phyloP scores from a whole-genome alignment of 345 rosid species.

The Erysimum cheiranthoides region DNA sequence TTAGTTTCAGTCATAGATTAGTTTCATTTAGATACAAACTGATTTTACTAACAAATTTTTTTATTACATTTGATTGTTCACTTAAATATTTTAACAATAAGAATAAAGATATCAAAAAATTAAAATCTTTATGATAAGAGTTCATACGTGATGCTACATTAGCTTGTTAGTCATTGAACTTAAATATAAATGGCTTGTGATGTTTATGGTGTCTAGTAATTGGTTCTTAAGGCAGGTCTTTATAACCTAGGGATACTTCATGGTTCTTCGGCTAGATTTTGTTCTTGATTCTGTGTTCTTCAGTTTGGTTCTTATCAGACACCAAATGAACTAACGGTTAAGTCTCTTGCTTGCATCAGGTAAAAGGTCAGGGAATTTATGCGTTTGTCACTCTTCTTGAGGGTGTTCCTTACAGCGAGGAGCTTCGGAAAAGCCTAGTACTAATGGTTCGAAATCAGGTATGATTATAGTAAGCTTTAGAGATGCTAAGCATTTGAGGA shows the following conservation, averaged over 20 bases:
- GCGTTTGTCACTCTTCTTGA: constrained; percentile 95
- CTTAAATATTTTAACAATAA: not conserved
- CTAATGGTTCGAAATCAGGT: constrained; percentile 88
- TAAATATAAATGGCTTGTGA: not conserved
- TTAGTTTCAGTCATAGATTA: not conserved
- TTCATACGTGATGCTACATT: not conserved
- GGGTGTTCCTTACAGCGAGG: constrained; percentile 87
- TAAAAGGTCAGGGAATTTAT: constrained; percentile 96
- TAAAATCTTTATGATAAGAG: not conserved
- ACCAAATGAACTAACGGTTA: not conserved
- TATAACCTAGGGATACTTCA: not conserved
- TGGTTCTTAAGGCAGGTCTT: not conserved
- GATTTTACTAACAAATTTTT: too few relatives aligned
- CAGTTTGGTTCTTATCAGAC: not conserved
- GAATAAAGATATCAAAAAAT: too few relatives aligned
- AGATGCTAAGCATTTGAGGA: too few relatives aligned
- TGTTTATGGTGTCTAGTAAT: not conserved
- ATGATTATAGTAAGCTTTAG: not conserved
- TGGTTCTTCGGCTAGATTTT: constrained; percentile 11
- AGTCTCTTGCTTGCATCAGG: constrained; percentile 50
- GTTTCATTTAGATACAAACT: too few relatives aligned
- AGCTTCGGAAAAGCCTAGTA: constrained; percentile 75
- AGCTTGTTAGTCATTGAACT: constrained; percentile 4
- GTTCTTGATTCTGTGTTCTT: constrained; percentile 10
- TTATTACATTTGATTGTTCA: not conserved